Conservation (phyloP, 2,329 filamentous ascomycete genomes). For the Nemania bipapillata region DNA sequence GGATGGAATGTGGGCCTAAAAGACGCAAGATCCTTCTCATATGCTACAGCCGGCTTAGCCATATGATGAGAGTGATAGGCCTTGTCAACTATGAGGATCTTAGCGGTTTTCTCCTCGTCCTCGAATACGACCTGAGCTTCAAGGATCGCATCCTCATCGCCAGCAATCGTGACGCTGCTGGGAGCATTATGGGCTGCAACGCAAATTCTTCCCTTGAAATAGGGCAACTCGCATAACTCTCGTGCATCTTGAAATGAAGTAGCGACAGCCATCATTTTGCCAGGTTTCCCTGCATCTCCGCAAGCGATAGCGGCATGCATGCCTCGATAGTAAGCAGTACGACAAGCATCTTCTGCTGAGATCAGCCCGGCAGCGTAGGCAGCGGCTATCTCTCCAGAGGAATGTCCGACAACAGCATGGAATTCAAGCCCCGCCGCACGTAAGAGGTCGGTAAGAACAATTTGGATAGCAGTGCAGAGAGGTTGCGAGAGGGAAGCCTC, state of each 20-base stretch:
- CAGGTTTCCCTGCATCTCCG: no score
- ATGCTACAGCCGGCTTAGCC: slow-evolving; percentile 36
- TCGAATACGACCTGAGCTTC: slow-evolving; percentile 42
- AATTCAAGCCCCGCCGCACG: slow-evolving; percentile 26
- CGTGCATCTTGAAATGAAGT: slow-evolving; percentile 53
- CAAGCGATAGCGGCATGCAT: slow-evolving; percentile 46
- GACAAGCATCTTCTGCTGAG: slow-evolving; percentile 55
- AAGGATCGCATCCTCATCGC: slow-evolving; percentile 48
- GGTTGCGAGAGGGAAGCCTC: slow-evolving; percentile 48
- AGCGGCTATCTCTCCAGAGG: slow-evolving; percentile 58
- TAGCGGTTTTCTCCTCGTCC: slow-evolving; percentile 44
- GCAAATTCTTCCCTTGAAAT: slow-evolving; percentile 44
- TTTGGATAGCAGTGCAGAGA: slow-evolving; percentile 44
- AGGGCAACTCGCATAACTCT: slow-evolving; percentile 36
- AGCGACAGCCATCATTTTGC: slow-evolving; percentile 62
- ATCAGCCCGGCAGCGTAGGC: slow-evolving; percentile 61
- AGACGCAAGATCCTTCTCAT: no score
- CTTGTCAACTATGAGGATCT: slow-evolving; percentile 52
- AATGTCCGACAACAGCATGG: slow-evolving; percentile 42
- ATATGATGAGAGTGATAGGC: slow-evolving; percentile 59
- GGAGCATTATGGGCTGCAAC: slow-evolving; percentile 54
- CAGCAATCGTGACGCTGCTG: slow-evolving; percentile 53
- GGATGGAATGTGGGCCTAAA: no score
- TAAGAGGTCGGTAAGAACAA: slow-evolving; percentile 39
- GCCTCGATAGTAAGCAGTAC: slow-evolving; percentile 60